Conservation (phyloP, 139 green algal species). For the Picochlorum sp. region DNA sequence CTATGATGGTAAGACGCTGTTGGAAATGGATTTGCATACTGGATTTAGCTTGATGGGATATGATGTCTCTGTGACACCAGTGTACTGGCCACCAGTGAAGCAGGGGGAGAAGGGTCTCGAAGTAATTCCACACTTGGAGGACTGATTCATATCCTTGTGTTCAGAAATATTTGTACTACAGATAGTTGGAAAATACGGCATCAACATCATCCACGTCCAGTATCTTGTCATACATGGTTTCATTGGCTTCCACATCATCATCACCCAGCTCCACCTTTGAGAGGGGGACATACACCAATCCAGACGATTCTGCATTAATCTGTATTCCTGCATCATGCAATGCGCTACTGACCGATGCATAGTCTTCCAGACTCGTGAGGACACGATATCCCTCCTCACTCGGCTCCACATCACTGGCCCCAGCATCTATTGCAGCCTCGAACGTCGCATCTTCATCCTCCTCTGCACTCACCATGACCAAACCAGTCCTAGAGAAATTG, state of each 20-base stretch:
- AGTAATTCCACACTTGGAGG: slow-evolving; percentile 22
- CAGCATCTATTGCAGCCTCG: slow-evolving; percentile 70
- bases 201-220: slow-evolving; percentile 92
- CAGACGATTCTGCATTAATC: slow-evolving; percentile 12
- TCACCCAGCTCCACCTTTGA: slow-evolving; percentile 29
- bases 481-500: slow-evolving; percentile 68
- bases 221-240: slow-evolving; percentile 70
- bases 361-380: slow-evolving; percentile 28
- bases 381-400: slow-evolving; percentile 35
- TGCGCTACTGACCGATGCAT: slow-evolving; percentile 15
- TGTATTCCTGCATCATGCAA: slow-evolving; percentile 15
- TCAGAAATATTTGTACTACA: slow-evolving; percentile 21
- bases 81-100: slow-evolving; percentile 63
- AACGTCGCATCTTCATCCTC: slow-evolving; percentile 54
- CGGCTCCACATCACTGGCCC: slow-evolving; percentile 52
- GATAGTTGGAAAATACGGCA: slow-evolving; percentile 65
- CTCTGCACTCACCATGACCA: slow-evolving; percentile 25
- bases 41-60: slow-evolving; percentile 70
- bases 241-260: slow-evolving; percentile 52
- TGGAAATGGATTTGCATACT: slow-evolving; percentile 72
- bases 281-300: slow-evolving; percentile 19
- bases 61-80: slow-evolving; percentile 46
- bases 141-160: no score
- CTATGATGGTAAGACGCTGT: slow-evolving; percentile 55
- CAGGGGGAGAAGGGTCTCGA: slow-evolving; percentile 47